Conservation (phyloP, 1,284 basidiomycete genomes). For the Boletellus deceptivus region DNA sequence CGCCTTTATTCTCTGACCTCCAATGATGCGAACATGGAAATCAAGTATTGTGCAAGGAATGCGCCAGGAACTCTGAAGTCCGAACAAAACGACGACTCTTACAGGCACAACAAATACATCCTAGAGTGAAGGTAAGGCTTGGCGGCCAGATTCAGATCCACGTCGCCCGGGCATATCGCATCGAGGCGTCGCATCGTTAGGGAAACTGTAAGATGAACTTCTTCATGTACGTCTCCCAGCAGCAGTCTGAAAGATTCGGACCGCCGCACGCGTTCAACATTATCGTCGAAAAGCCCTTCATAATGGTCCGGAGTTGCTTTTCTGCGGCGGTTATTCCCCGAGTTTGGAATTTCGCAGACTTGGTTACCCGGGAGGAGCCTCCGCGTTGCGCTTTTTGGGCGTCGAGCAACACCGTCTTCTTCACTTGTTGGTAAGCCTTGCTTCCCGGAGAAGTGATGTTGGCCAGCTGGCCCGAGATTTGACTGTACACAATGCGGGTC, state of each 20-base stretch:
- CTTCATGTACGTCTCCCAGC: slow-evolving; percentile 62
- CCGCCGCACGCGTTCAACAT: slow-evolving; percentile 51
- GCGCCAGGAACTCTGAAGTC: slow-evolving; percentile 9
- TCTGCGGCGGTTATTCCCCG: slow-evolving; percentile 14
- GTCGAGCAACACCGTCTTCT: slow-evolving; percentile 37
- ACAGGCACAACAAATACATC: slow-evolving; percentile 7
- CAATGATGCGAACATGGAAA: slow-evolving; percentile 1
- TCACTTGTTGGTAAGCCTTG: slow-evolving; percentile 41
- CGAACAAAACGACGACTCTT: slow-evolving; percentile 24
- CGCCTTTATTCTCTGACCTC: slow-evolving; percentile 1
- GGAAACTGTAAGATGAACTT: slow-evolving; percentile 61
- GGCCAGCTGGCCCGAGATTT: slow-evolving; percentile 39
- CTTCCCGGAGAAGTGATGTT: slow-evolving; percentile 38
- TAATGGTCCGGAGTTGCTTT: slow-evolving; percentile 32
- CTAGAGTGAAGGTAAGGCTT: slow-evolving; percentile 5
- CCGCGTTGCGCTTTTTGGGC: slow-evolving; percentile 10
- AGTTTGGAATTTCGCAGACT: slow-evolving; percentile 13
- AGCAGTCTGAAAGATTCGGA: slow-evolving; percentile 46
- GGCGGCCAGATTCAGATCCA: neutral
- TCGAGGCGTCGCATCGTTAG: slow-evolving; percentile 32
- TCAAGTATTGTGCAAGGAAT: slow-evolving; percentile 2
- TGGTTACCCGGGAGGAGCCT: slow-evolving; percentile 10
- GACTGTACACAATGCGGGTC: slow-evolving; percentile 47
- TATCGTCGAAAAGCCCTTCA: slow-evolving; percentile 34
- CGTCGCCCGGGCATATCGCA: neutral